Percentiles rank a stretch among this genome's conserved stretches.
These are phyloP conservation scores for Trichoderma atrobrunneum DNA, from an alignment of 2,329 filamentous ascomycete genomes.

Conservation along the genomic window DNA sequence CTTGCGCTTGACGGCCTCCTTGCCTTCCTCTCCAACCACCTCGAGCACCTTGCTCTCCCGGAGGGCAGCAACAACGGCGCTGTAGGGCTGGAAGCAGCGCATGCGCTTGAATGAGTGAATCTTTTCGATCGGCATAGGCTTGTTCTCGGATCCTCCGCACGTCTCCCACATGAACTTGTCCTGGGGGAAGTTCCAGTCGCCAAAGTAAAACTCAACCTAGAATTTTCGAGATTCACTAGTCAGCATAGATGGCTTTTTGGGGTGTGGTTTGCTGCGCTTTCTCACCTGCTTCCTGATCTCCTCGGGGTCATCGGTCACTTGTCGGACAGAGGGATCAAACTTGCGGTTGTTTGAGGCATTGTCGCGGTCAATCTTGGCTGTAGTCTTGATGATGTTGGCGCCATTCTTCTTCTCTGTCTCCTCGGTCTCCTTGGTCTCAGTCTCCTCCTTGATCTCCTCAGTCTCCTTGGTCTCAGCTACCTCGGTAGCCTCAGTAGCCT, in stretches of 20 bases:
- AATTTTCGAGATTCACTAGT: not conserved
- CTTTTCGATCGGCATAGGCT: slow-evolving; percentile 72
- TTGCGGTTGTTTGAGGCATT: slow-evolving; percentile 59
- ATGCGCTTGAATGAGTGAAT: slow-evolving; percentile 93
- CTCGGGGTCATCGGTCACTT: slow-evolving; percentile 71
- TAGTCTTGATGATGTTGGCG: slow-evolving; percentile 45
- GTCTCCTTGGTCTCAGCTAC: slow-evolving; percentile 8
- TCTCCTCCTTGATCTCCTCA: slow-evolving; percentile 20
- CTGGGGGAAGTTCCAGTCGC: slow-evolving; percentile 81
- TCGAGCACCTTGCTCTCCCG: slow-evolving; percentile 72
- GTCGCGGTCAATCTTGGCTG: slow-evolving; percentile 38
- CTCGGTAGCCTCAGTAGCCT: not conserved
- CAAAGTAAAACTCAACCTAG: slow-evolving; percentile 94
- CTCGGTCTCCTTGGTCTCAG: slow-evolving; percentile 21
- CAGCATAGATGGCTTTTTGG: not conserved
- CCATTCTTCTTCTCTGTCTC: slow-evolving; percentile 25
- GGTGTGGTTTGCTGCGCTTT: not conserved
- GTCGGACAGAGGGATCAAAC: slow-evolving; percentile 64
- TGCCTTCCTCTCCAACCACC: slow-evolving; percentile 68
- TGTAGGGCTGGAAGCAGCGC: slow-evolving; percentile 88
- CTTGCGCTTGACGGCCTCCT: slow-evolving; percentile 75
- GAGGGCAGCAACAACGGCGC: slow-evolving; percentile 77
- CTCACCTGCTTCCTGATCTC: slow-evolving; percentile 80
- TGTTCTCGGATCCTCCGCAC: slow-evolving; percentile 76
- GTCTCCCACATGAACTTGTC: slow-evolving; percentile 84